Percentiles rank a stretch among this genome's conserved stretches.
Evolutionary conservation across 106 monocot genomes (phyloP).

Genomic region (Ottelia alismoides): DNA sequence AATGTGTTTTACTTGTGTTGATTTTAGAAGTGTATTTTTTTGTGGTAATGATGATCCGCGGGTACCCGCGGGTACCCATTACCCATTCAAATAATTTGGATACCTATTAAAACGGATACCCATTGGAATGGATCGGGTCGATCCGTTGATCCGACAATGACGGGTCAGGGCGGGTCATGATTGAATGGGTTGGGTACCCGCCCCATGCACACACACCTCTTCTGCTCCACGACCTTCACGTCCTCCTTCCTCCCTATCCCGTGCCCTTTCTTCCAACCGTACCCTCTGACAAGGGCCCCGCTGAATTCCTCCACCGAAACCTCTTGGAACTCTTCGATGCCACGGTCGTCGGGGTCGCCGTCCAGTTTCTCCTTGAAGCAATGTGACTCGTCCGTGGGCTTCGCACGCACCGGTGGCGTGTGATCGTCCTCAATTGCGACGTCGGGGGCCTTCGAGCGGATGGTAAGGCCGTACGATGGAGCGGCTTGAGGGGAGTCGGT

Average conservation of each 20-base stretch:
- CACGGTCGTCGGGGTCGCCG: constrained; percentile 52
- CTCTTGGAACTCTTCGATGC: constrained; percentile 64
- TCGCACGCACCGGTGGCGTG: not conserved
- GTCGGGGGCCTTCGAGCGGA: constrained; percentile 27
- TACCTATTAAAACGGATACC: no score
- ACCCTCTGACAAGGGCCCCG: constrained; percentile 50
- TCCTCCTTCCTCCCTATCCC: constrained; percentile 62
- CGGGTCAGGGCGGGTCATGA: no score
- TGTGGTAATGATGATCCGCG: no score
- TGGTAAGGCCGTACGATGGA: constrained; percentile 50
- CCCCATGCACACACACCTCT: no score
- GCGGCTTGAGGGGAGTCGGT: constrained; percentile 31
- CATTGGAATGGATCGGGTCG: no score
- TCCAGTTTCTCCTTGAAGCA: constrained; percentile 35
- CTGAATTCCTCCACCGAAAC: constrained; percentile 56
- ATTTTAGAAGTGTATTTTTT: no score
- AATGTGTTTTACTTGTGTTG: no score
- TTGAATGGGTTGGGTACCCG: no score
- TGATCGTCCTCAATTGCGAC: not conserved
- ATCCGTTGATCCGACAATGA: no score
- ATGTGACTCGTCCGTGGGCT: constrained; percentile 10
- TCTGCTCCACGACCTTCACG: constrained; percentile 45
- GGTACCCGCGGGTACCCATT: no score
- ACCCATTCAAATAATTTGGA: no score
- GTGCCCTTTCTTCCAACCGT: constrained; percentile 79